Base-by-base conservation (phyloP, 441 rosid genomes). In the Populus hybrid region DNA sequence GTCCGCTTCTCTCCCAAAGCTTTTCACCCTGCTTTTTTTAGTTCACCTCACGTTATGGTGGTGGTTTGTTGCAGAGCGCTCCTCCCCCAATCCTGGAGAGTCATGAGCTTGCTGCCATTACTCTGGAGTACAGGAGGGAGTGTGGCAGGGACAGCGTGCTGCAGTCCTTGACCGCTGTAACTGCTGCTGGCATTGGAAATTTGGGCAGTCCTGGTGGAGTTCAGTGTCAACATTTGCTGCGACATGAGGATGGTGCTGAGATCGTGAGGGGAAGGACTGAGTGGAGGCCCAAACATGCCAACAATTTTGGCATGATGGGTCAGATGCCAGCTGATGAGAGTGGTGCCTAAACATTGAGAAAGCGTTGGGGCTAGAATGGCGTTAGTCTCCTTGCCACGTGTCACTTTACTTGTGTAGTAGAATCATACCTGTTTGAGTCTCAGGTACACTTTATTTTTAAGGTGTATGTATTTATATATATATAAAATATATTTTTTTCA, bases 111-210 rank as follows among this genome's bases (percentile, higher is more conserved):
- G 85, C 88, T 12, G 78, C 93, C 83, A 80, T 97, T 83, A 92
- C 97, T n/a, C 79, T 97, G 77, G 99, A 97, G 88, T 97, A 97
- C 61, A 83, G 98, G 79, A 92, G 97, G 88, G 99, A 97, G 82
- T 97, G 99, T 20, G 98, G 97, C n/a, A 92, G 80, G 86, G 98
- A 94, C 90, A 90, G 92, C 24, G 90, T 93, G 76, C 94, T 97
- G 80, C 95, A 93, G 90, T 97, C 99, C 46, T 87, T 97, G 36
- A 90, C 97, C 8, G 81, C 98, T 1, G 89, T 91, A 65, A 86
- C 97, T 0, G 91, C 85, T 8, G 53, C 84, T 7, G 87, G 80
- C 42, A 28, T 79, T 0, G 90, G 89, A 20, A 81, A 84, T 70
- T 75, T 84, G 38, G 95, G 72, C 42, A 83, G 78, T 6, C 75